A percentile compares a stretch with the other conserved stretches of the same genome.
Evolutionary conservation across 257 asterid genomes (phyloP).

Genomic region (Parsonsia alboflavescens): DNA sequence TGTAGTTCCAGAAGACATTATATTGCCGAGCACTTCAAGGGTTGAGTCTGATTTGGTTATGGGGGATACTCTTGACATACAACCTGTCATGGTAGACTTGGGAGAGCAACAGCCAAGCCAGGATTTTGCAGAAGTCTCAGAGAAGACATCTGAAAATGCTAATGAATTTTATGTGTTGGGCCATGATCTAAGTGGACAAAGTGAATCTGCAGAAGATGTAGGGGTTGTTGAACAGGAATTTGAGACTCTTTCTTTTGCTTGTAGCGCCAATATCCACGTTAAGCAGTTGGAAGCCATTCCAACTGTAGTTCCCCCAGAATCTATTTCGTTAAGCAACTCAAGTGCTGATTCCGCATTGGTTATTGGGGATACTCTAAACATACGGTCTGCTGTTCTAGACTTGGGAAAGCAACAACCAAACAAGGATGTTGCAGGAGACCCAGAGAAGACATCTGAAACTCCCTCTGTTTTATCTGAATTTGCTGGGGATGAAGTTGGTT

Average conservation of each 20-base stretch:
- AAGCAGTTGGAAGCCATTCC: neutral
- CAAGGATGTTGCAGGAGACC: slow-evolving; percentile 10
- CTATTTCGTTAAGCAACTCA: neutral
- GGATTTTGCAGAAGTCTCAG: slow-evolving; percentile 6
- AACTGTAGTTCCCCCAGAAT: neutral
- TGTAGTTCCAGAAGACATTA: neutral
- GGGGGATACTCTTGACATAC: neutral
- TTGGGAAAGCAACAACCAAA: neutral
- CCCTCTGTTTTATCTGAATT: slow-evolving; percentile 16
- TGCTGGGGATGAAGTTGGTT: slow-evolving; percentile 1
- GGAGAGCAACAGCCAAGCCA: neutral
- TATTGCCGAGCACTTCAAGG: neutral
- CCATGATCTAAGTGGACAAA: neutral
- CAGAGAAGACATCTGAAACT: slow-evolving; percentile 7
- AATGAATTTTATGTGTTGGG: slow-evolving; percentile 1
- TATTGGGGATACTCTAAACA: neutral
- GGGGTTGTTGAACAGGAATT: neutral
- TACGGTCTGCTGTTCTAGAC: neutral
- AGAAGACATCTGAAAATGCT: slow-evolving; percentile 2
- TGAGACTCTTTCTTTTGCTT: slow-evolving; percentile 1
- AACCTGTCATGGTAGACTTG: neutral
- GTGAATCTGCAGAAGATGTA: neutral
- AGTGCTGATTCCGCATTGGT: neutral
- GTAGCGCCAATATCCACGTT: slow-evolving; percentile 2
- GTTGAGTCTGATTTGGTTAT: neutral